A percentile compares a stretch with the other conserved stretches of the same genome.
phyloP scores from a whole-genome alignment of 768 basidiomycete genomes.

The Exidia glandulosa region DNA sequence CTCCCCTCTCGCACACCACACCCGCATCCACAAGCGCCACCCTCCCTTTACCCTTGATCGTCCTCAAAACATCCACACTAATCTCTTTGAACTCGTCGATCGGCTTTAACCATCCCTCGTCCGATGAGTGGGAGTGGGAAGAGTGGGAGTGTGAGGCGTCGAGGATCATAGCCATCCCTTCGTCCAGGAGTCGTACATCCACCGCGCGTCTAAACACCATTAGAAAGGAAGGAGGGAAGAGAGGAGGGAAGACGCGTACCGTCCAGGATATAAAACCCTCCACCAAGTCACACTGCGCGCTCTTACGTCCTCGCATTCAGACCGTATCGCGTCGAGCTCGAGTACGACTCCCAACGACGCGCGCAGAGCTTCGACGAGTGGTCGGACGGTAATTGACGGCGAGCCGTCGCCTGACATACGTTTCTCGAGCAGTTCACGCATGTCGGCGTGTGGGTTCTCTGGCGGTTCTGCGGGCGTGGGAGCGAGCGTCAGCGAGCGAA shows the following conservation, averaged over 20 bases:
- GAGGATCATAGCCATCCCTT: slow-evolving; percentile 58
- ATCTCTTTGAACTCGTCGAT: slow-evolving; percentile 50
- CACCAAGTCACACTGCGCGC: slow-evolving; percentile 61
- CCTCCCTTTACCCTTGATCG: not conserved
- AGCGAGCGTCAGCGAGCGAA: no score
- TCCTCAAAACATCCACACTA: slow-evolving; percentile 35
- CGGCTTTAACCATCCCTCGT: slow-evolving; percentile 28
- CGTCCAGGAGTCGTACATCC: slow-evolving; percentile 66
- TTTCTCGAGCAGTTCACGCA: slow-evolving; percentile 59
- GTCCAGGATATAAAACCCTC: slow-evolving; percentile 57
- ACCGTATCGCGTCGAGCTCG: slow-evolving; percentile 41
- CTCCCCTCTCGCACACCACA: slow-evolving; percentile 40
- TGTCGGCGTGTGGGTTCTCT: slow-evolving; percentile 12
- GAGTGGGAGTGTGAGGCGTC: slow-evolving; percentile 46
- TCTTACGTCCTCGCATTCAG: slow-evolving; percentile 25
- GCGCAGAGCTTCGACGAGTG: slow-evolving; percentile 56
- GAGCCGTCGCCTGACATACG: slow-evolving; percentile 67
- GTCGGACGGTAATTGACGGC: no score
- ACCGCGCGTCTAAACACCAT: slow-evolving; percentile 49
- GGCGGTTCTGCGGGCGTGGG: no score
- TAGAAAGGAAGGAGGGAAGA: not conserved
- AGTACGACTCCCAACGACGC: slow-evolving; percentile 69
- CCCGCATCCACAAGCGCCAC: slow-evolving; percentile 52
- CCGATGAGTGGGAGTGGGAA: not conserved
- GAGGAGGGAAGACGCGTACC: slow-evolving; percentile 28